Base-by-base conservation (phyloP, 2,329 filamentous ascomycete species). In the Cladosporium sp. region DNA sequence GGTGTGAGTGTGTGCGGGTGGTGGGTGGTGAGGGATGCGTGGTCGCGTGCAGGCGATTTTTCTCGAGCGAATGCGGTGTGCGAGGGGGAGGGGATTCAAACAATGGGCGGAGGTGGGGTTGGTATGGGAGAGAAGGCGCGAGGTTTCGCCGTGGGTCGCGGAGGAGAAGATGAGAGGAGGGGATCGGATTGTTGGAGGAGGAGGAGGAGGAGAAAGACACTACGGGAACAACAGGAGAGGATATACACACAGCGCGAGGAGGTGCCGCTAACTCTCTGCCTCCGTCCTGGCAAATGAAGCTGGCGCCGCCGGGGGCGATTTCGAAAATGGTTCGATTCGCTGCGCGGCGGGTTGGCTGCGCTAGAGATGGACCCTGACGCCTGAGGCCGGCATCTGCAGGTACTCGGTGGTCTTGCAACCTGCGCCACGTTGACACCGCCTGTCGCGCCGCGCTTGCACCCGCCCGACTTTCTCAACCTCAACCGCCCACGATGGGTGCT, bases 21-120 rank as follows among this genome's bases (percentile, higher is more conserved):
- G n/a, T 38, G 35, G n/a, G 35, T n/a, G 11, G 35, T 14, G 35
- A 38, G 35, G n/a, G 35, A 18, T 9, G 14, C 14, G 40, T 50
- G 48, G 38, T 43, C 48, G 48, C 46, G 46, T 49, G 46, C 32
- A 14, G 18, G 46, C 28, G 38, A 31, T 33, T 43, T 41, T 40
- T 35, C 22, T n/a, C 13, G 46, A 38, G 35, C 35, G 35, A 35
- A 43, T 50, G 48, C 48, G 48, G 48, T 50, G 48, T 50, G 40
- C 46, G 46, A 49, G 35, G 35, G 35, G 35, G 10, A 38, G 35
- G 34, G 34, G 35, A 38, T 13, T 38, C 35, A 14, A 38, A 14
- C 8, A 14, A 38, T n/a, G 35, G 35, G 43, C 37, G 31, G 22
- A 42, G 48, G 48, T 50, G 48, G 48, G 48, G 48, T 43, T 34